phyloP scores from a whole-genome alignment of 164 flowering plant genomes.

The Akebia trifoliata region DNA sequence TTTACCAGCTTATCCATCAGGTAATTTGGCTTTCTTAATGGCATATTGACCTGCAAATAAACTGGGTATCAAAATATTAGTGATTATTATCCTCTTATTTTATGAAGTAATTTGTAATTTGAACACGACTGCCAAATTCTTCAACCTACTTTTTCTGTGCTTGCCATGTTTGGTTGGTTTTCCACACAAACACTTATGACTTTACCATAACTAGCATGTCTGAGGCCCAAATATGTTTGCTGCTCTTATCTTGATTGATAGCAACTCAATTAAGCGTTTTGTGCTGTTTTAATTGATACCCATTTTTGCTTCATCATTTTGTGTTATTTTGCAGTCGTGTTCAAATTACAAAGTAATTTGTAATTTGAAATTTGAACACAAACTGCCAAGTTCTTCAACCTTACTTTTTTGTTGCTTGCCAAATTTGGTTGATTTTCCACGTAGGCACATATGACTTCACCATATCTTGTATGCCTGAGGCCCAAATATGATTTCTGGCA shows the following conservation, averaged over 20 bases:
- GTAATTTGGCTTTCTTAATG: slow-evolving; percentile 21
- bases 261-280: not conserved
- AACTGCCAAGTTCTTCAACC: too few species aligned
- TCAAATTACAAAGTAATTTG: too few species aligned
- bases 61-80: not conserved
- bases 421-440: too few species aligned
- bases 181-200: not conserved
- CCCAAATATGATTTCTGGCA: too few species aligned
- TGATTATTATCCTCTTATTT: not conserved
- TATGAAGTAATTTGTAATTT: not conserved
- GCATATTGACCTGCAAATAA: slow-evolving; percentile 1
- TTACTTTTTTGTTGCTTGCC: too few species aligned
- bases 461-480: too few species aligned
- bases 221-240: not conserved
- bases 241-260: not conserved
- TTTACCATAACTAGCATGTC: not conserved
- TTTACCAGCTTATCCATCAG: slow-evolving; percentile 98
- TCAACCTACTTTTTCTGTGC: not conserved
- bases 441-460: too few species aligned
- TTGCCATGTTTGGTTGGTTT: not conserved
- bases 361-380: too few species aligned
- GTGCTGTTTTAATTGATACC: not conserved
- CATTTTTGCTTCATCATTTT: not conserved
- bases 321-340: not conserved
- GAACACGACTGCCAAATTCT: not conserved